These are phyloP conservation scores for Ophiostoma australiae DNA, from an alignment of 2,329 filamentous ascomycete species.

Conservation along the genomic window DNA sequence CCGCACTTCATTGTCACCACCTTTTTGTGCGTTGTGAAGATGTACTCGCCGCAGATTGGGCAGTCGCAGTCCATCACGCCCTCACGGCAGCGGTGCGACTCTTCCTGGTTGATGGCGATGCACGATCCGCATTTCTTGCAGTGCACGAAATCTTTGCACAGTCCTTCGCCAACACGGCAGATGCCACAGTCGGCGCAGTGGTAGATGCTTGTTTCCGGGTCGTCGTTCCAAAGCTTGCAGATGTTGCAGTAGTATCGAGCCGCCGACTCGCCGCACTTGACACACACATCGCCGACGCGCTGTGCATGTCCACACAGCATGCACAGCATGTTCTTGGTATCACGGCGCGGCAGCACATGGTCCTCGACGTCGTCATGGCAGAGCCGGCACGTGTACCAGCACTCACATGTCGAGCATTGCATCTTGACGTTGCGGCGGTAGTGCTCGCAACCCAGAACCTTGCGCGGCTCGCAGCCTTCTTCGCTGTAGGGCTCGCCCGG, in stretches of 20 bases:
- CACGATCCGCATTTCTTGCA: slow-evolving; percentile 97
- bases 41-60: slow-evolving; percentile 92
- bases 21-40: slow-evolving; percentile 83
- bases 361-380: slow-evolving; percentile 84
- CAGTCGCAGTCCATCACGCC: slow-evolving; percentile 92
- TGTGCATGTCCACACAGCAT: slow-evolving; percentile 91
- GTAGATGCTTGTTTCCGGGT: slow-evolving; percentile 85
- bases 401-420: slow-evolving; percentile 82
- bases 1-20: slow-evolving; percentile 95
- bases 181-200: slow-evolving; percentile 96
- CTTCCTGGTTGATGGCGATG: slow-evolving; percentile 80
- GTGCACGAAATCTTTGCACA: slow-evolving; percentile 96
- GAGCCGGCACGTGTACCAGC: slow-evolving; percentile 92
- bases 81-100: slow-evolving; percentile 88
- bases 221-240: slow-evolving; percentile 97
- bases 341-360: slow-evolving; percentile 71
- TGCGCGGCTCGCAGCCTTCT: slow-evolving; percentile 32
- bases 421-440: slow-evolving; percentile 95
- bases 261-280: slow-evolving; percentile 67
- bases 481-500: slow-evolving; percentile 36
- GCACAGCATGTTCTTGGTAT: slow-evolving; percentile 93
- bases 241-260: slow-evolving; percentile 90
- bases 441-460: slow-evolving; percentile 73
- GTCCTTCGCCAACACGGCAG: slow-evolving; percentile 80
- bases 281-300: slow-evolving; percentile 70